Conservation (phyloP, 345 rosid species). For the Sonneratia caseolaris region DNA sequence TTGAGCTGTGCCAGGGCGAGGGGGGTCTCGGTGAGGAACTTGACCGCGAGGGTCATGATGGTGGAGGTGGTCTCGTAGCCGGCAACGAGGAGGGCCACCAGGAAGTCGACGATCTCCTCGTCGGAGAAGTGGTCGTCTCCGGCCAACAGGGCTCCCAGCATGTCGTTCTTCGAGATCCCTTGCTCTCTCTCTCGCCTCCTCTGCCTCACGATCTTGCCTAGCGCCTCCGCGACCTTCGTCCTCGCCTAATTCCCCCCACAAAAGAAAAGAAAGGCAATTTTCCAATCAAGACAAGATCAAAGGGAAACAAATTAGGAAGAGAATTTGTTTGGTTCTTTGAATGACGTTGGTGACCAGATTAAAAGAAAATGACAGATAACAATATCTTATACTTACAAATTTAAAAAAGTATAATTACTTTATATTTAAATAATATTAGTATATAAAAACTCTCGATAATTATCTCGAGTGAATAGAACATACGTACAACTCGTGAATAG, state of each 20-base stretch:
- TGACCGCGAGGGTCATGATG: conserved; percentile 92
- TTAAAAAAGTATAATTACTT: too few relatives aligned
- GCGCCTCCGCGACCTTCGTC: conserved; percentile 90
- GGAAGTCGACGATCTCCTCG: conserved; percentile 77
- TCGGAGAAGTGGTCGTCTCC: conserved; percentile 67
- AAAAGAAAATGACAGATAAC: neutral
- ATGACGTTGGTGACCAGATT: neutral
- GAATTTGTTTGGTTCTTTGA: neutral
- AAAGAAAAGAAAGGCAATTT: too few relatives aligned
- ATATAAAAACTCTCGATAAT: too few relatives aligned
- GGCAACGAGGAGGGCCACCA: conserved; percentile 81
- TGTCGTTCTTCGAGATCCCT: conserved; percentile 54
- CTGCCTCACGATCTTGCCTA: conserved; percentile 59
- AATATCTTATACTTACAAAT: too few relatives aligned
- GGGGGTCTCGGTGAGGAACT: conserved; percentile 84
- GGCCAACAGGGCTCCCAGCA: conserved; percentile 68
- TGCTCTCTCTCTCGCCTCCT: conserved; percentile 50
- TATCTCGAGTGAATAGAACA: too few relatives aligned
- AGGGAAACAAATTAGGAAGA: too few relatives aligned
- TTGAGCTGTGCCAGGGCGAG: conserved; percentile 76
- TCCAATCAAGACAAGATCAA: too few relatives aligned
- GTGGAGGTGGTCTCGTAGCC: conserved; percentile 97
- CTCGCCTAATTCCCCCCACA: conserved; percentile 48
- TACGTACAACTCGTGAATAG: too few relatives aligned
- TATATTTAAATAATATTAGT: too few relatives aligned